A percentile compares a stretch with the other conserved stretches of the same genome.
Evolutionary conservation across 805 yeast genomes (phyloP).

Genomic region (Lipomyces sp.): DNA sequence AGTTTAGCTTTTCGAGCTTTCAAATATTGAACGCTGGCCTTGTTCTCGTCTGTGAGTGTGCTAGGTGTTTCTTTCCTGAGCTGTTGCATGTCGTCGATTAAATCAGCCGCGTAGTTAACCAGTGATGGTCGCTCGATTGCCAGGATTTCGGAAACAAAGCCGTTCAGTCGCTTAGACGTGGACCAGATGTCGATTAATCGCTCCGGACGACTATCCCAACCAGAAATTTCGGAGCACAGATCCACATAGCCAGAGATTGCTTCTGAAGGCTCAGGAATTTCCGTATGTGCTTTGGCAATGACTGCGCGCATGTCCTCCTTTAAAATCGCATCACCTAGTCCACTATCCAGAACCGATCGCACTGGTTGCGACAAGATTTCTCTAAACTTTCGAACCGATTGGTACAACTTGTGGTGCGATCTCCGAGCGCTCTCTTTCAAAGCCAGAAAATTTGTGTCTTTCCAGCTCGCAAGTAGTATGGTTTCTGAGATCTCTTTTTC

Average conservation of each 20-base stretch:
- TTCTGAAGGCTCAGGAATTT: not conserved
- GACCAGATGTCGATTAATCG: slow-evolving; percentile 57
- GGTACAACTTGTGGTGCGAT: slow-evolving; percentile 84
- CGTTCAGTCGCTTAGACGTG: slow-evolving; percentile 61
- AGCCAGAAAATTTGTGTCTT: slow-evolving; percentile 92
- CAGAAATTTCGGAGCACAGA: slow-evolving; percentile 5
- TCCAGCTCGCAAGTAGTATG: slow-evolving; percentile 92
- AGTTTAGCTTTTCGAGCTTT: slow-evolving; percentile 81
- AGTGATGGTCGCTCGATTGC: slow-evolving; percentile 54
- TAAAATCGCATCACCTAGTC: slow-evolving; percentile 18
- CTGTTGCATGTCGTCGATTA: slow-evolving; percentile 61
- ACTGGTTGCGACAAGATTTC: slow-evolving; percentile 45
- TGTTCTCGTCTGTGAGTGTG: slow-evolving; percentile 69
- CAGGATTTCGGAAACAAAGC: slow-evolving; percentile 49
- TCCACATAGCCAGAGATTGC: not conserved
- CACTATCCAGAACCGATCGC: slow-evolving; percentile 21
- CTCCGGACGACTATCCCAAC: slow-evolving; percentile 53
- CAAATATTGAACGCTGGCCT: slow-evolving; percentile 69
- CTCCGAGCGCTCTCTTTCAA: slow-evolving; percentile 90
- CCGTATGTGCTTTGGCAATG: not conserved
- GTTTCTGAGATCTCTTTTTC: slow-evolving; percentile 85
- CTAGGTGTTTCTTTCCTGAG: slow-evolving; percentile 80
- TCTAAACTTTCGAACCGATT: slow-evolving; percentile 81
- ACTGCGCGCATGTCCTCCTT: not conserved
- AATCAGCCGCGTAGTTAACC: slow-evolving; percentile 58